Base-by-base conservation (phyloP, 192 early-diverging fungal genomes). In the Piromyces sp. region DNA sequence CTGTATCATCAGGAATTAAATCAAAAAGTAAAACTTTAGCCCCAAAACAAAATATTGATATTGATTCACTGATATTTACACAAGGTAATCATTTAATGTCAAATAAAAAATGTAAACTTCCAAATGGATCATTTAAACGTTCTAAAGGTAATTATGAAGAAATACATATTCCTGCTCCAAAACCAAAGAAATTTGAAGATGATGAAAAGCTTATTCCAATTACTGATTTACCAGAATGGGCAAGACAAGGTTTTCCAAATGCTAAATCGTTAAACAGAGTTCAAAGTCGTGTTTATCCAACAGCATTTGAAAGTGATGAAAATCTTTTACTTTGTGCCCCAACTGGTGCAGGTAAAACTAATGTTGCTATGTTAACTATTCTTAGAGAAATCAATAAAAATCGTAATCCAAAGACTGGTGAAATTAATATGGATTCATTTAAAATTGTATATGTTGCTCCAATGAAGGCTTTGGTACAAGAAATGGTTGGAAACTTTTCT, bases 391-490 rank as follows among this genome's bases (percentile, higher is more conserved):
- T 99, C 68, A 92, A 90, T 40, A 92, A 96, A 86, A 89, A 95
- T 87, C 89, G 92, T 37, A 88, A 97, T 80, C 87, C 88, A 11
- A 86, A 86, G 12, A 92, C 93, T 11, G 94, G 94, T n/a, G 82
- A 86, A 5, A 92, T 97, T 79, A 90, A 93, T 51, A 83, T 91
- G 58, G 95, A 96, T 83, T 83, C 85, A 0, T 99, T 99, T 91
- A 99, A 99, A 87, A 96, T 99, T 85, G 95, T 99, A 58, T 99
- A 99, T 87, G 93, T 99, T 87, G 97, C 97, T 17, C 97, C 97
- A 22, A 99, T 99, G 97, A 99, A 99, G 84, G 97, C 97, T 13
- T 88, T 99, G 81, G 97, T 98, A n/a, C 93, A 94, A 78, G 97
- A 99, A 90, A 95, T 99, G 94, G 96, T 97, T 13, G 93, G 92